Base-by-base conservation (phyloP, 1,284 basidiomycete genomes). In the Cystobasidiaceae sp. region DNA sequence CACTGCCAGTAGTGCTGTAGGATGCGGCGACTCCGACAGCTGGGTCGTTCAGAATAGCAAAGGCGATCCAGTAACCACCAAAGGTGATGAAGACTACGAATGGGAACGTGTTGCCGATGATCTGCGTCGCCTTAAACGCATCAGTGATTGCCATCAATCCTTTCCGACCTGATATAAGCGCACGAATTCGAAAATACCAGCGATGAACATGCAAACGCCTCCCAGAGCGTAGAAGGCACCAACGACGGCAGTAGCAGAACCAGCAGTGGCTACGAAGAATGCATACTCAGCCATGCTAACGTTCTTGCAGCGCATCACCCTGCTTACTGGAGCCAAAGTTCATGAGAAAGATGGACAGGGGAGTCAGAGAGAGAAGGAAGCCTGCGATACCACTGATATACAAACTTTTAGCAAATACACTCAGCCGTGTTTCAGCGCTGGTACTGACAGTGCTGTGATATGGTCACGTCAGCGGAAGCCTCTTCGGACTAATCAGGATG, bases 11-110 rank as follows among this genome's bases (percentile, higher is more conserved):
- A 25, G 49, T 23, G 37, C 50, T 61, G 30, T 62, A 67, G 13
- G 58, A 51, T 21, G 57, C 54, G 25, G 63, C 62, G 28, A 58
- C 37, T 7, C 55, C 54, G 30, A 59, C 27, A n/a, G 50, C 39
- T 7, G 63, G 56, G 32, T 66, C 55, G 3, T 66, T 50, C 2
- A 66, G 34, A 27, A 59, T 66, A 5, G 48, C 55, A 25, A 49
- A 65, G 8, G 48, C 32, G 44, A 52, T 44, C 55, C 48, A 65
- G 44, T 9, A 66, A 21, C 67, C 64, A 4, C 68, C 71, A 34
- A 73, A 73, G 25, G 71, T 70, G 54, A 60, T 55, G 62, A 71
- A 73, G 44, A 70, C 70, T n/a, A 66, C 67, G 37, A 67, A 68
- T 2, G 70, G 59, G 64, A 71, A 71, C 21, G 69, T 71, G 48